A percentile compares a stretch with the other conserved stretches of the same genome.
Conservation (phyloP, 1,284 basidiomycete genomes). For the Ustilago shanxiensis region DNA sequence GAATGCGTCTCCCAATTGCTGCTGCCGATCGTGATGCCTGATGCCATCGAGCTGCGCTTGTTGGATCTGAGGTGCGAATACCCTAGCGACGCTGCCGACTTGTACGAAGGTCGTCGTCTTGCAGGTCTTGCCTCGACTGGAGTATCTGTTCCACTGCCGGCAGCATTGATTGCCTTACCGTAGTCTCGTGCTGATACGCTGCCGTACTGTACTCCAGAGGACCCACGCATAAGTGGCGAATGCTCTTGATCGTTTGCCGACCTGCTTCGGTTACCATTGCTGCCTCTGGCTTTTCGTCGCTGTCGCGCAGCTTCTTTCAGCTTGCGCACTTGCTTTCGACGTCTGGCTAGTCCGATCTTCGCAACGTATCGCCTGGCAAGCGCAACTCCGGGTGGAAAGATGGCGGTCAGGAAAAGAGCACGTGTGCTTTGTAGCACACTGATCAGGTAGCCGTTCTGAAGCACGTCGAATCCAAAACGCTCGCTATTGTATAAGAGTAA, state of each 20-base stretch:
- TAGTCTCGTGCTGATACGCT: slow-evolving; percentile 34
- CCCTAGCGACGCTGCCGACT: slow-evolving; percentile 36
- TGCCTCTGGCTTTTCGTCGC: slow-evolving; percentile 10
- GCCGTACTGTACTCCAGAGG: slow-evolving; percentile 19
- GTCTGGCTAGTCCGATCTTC: slow-evolving; percentile 37
- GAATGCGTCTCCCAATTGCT: slow-evolving; percentile 50
- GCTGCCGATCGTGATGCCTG: slow-evolving; percentile 28
- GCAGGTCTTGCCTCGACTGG: slow-evolving; percentile 19
- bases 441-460: slow-evolving; percentile 64
- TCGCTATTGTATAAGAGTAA: slow-evolving; percentile 66
- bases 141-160: neutral
- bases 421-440: slow-evolving; percentile 58
- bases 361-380: slow-evolving; percentile 48
- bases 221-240: slow-evolving; percentile 22
- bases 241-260: slow-evolving; percentile 16
- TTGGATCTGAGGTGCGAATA: slow-evolving; percentile 30
- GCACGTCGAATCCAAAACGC: slow-evolving; percentile 55
- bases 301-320: slow-evolving; percentile 32
- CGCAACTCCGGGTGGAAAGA: slow-evolving; percentile 57
- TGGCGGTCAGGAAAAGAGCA: slow-evolving; percentile 57
- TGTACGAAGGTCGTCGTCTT: slow-evolving; percentile 43
- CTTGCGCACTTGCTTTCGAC: slow-evolving; percentile 30
- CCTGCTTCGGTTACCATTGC: neutral
- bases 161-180: slow-evolving; percentile 12
- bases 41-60: slow-evolving; percentile 32